Base-by-base conservation (phyloP, 2,329 filamentous ascomycete species). In the Phialemonium atrogriseum region DNA sequence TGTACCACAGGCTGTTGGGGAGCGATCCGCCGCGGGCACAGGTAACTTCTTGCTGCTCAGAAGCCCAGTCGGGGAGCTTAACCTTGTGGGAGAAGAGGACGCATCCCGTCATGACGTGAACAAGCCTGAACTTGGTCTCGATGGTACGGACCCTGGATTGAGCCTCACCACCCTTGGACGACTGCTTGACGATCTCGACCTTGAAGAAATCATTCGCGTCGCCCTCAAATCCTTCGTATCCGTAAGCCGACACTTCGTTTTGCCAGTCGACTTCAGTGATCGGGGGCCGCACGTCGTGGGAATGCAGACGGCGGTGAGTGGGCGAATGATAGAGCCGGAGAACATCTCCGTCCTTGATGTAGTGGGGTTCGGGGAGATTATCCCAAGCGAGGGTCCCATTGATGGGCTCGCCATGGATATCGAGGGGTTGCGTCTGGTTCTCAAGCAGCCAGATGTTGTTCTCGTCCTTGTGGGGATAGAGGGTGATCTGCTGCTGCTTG, bases 391-490 rank as follows among this genome's bases (percentile, higher is more conserved):
- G 62, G 2, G 86, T 84, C 25, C 88, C 88, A 45, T 83, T 80
- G 41, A 94, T 80, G 27, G 78, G 73, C 40, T 84, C 70, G 32
- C 85, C 87, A 44, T 86, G 74, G 33, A 74, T 64, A 35, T 78
- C 80, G 12, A 91, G 67, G 8, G 91, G 91, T 51, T 95, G 86
- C 7, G 91, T 98, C 62, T 93, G 84, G 58, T 98, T 98, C 66
- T 98, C 91, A 35, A 96, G 55, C 21, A 95, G 62, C 77, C 85
- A 98, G 35, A 94, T 48, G 55, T 98, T 98, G 72, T 98, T 98
- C 54, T 94, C 86, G 50, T 98, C 91, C 70, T 96, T 96, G 72
- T 98, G 91, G 7, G 91, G 91, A 51, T 98, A 98, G 4, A 98
- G 76, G 1, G 91, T 98, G 48, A 98, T 86, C 57, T 98, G 91